Evolutionary conservation across 495 filamentous ascomycete genomes (phyloP).

Genomic region (Aspergillus campestris): DNA sequence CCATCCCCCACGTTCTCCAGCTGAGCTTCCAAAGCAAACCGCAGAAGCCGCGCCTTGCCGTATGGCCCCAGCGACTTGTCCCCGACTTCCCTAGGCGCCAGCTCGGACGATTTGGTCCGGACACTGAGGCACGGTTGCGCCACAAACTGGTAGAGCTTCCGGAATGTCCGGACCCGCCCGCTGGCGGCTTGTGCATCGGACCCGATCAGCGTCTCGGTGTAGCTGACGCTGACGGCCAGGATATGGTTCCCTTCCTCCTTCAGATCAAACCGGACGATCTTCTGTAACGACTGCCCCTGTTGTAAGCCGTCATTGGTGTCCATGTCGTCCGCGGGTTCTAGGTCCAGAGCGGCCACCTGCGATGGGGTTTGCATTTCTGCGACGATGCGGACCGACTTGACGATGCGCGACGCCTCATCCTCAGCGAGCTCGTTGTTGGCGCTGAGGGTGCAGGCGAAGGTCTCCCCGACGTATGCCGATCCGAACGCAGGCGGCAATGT

Average conservation of each 20-base stretch:
- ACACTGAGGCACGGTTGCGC: constrained; percentile 85
- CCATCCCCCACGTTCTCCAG: constrained; percentile 76
- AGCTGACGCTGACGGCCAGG: constrained; percentile 88
- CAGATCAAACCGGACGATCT: constrained; percentile 76
- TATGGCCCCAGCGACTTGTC: constrained; percentile 40
- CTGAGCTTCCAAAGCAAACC: constrained; percentile 79
- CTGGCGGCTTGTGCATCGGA: constrained; percentile 51
- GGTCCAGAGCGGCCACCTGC: constrained; percentile 47
- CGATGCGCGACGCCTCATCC: constrained; percentile 37
- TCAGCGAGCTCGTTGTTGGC: constrained; percentile 74
- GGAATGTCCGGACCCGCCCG: constrained; percentile 73
- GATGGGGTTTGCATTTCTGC: constrained; percentile 94
- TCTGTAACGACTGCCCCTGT: constrained; percentile 66
- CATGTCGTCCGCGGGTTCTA: constrained; percentile 33
- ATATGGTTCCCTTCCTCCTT: constrained; percentile 93
- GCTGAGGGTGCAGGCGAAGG: constrained; percentile 87
- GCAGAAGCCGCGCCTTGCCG: constrained; percentile 34
- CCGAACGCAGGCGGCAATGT: constrained; percentile 92
- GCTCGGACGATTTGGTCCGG: constrained; percentile 69
- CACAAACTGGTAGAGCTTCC: constrained; percentile 95
- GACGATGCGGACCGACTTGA: constrained; percentile 69
- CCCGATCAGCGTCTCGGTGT: constrained; percentile 54
- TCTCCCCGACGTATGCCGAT: constrained; percentile 90
- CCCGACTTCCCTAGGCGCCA: constrained; percentile 38
- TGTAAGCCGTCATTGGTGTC: constrained; percentile 42